A percentile compares a stretch with the other conserved stretches of the same genome.
Evolutionary conservation across 331 rosid species (phyloP).

Genomic region (Quercus phellos): DNA sequence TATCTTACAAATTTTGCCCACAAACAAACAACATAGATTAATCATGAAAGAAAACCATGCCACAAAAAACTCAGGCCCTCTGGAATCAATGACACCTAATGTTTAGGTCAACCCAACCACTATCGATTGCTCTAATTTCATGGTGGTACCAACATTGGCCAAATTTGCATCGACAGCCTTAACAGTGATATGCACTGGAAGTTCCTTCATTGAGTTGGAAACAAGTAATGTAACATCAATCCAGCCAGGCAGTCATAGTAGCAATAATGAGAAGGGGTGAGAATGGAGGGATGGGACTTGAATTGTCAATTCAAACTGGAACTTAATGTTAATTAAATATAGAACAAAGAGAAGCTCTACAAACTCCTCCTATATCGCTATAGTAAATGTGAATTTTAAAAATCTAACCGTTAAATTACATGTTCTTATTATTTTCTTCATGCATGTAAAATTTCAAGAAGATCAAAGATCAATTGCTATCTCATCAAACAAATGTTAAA

Average conservation of each 20-base stretch:
- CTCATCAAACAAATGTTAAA: no score
- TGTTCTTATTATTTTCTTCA: no score
- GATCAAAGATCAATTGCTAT: no score
- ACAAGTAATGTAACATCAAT: not conserved
- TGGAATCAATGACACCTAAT: not conserved
- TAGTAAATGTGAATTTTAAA: no score
- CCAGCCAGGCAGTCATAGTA: not conserved
- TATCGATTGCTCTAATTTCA: not conserved
- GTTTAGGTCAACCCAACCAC: not conserved
- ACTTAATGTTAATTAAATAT: not conserved
- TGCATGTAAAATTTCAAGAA: no score
- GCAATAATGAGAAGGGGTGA: not conserved
- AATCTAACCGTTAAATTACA: no score
- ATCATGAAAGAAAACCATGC: not conserved
- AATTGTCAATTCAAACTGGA: not conserved
- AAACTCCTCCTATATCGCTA: no score
- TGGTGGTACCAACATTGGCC: not conserved
- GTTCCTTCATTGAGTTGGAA: not conserved
- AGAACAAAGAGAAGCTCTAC: not conserved
- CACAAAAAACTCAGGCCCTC: no score
- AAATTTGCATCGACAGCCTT: not conserved
- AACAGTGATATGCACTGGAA: not conserved
- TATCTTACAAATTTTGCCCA: no score
- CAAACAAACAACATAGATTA: not conserved
- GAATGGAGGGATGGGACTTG: not conserved